A percentile compares a stretch with the other conserved stretches of the same genome.
These are phyloP conservation scores for Fusarium stilboides DNA, from an alignment of 2,329 filamentous ascomycete genomes.

Conservation along the genomic window DNA sequence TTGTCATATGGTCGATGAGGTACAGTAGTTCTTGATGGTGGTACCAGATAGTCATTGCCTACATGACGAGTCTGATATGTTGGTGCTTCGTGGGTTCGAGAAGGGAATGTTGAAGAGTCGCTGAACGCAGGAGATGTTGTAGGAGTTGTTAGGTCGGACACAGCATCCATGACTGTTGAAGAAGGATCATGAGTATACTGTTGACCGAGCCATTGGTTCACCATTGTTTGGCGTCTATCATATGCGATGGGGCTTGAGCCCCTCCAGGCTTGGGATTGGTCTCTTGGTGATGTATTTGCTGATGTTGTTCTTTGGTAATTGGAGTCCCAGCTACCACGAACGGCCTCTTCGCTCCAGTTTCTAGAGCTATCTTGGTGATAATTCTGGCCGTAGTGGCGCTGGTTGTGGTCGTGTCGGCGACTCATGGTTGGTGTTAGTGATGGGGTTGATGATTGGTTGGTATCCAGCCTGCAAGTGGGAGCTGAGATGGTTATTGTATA, in stretches of 20 bases:
- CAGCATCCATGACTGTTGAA: conserved; percentile 33
- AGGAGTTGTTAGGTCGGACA: conserved; percentile 46
- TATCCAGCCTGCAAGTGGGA: conserved; percentile 31
- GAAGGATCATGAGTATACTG: conserved; percentile 41
- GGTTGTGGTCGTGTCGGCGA: conserved; percentile 37
- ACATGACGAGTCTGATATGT: conserved; percentile 29
- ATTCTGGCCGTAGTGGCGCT: conserved; percentile 20
- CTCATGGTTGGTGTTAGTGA: conserved; percentile 38
- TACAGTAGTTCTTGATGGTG: conserved; percentile 27
- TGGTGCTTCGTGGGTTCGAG: conserved; percentile 23
- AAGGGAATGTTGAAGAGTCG: conserved; percentile 47
- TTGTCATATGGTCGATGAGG: conserved; percentile 13
- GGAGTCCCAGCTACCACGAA: conserved; percentile 49
- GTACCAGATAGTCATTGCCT: conserved; percentile 36
- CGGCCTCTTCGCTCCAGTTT: conserved; percentile 51
- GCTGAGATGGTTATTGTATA: not conserved
- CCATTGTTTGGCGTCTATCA: conserved; percentile 40
- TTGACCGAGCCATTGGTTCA: conserved; percentile 49
- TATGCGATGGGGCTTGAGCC: conserved; percentile 35
- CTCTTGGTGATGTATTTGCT: conserved; percentile 39
- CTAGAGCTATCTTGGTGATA: conserved; percentile 45
- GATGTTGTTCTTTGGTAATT: conserved; percentile 43
- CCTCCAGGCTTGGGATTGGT: conserved; percentile 37
- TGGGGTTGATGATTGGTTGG: conserved; percentile 22
- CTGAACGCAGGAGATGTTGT: conserved; percentile 48